Percentiles rank a stretch among this genome's conserved stretches.
Conservation (phyloP, 177 flowering plant genomes). For the Vitis hybrid region DNA sequence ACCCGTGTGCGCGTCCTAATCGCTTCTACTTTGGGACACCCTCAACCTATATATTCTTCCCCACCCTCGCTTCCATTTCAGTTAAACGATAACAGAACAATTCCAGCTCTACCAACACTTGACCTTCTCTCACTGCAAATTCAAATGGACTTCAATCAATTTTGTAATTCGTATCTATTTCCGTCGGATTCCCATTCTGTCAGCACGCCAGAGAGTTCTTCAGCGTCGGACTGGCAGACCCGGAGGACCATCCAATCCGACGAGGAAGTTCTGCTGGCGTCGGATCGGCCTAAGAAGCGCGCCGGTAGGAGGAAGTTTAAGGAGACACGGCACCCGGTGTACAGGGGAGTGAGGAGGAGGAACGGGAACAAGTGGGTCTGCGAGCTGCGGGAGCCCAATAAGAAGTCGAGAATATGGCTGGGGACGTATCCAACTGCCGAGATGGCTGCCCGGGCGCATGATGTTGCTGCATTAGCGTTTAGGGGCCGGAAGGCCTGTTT, state of each 20-base stretch:
- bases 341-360: constrained; percentile 50
- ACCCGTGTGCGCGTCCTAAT: no score
- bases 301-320: constrained; percentile 53
- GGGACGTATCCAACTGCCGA: constrained; percentile 56
- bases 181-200: not conserved
- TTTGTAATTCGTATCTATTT: not conserved
- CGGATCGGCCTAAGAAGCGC: constrained; percentile 45
- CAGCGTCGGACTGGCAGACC: constrained; percentile 4
- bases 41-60: no score
- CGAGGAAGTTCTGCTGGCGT: constrained; percentile 37
- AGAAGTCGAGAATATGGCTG: constrained; percentile 53
- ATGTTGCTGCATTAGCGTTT: constrained; percentile 54
- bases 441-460: constrained; percentile 69
- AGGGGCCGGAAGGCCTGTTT: constrained; percentile 46
- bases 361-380: constrained; percentile 55
- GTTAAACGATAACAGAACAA: not conserved
- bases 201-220: not conserved
- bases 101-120: not conserved
- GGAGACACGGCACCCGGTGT: constrained; percentile 61
- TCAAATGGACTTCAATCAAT: constrained; percentile 6
- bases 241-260: constrained; percentile 17
- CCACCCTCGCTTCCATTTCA: not conserved
- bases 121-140: not conserved
- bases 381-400: constrained; percentile 53
- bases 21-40: no score